Conservation (phyloP, 352 stramenopile species). For the Phytophthora europaea region DNA sequence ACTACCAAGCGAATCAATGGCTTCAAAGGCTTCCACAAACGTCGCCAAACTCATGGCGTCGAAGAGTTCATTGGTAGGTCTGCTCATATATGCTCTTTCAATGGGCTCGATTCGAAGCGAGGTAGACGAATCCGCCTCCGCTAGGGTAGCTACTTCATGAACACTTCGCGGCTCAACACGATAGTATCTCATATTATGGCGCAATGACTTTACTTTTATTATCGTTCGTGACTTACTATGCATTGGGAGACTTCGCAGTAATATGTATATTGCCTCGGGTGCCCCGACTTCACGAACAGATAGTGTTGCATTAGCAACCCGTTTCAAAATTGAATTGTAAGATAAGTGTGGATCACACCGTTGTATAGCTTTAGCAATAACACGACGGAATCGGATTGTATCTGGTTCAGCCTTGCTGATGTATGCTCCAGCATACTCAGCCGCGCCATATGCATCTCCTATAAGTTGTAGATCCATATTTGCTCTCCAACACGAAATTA, state of each 20-base stretch:
- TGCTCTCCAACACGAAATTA: constrained; percentile 11
- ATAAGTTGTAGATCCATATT: constrained; percentile 42
- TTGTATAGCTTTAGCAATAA: constrained; percentile 20
- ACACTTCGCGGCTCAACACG: background rate
- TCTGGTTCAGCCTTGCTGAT: constrained; percentile 33
- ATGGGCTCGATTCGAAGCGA: no score
- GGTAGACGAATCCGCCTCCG: no score
- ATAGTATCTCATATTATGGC: constrained; percentile 4
- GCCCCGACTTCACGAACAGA: background rate
- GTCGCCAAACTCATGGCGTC: background rate
- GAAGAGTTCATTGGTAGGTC: no score
- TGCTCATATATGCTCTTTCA: no score
- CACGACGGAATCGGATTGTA: constrained; percentile 1
- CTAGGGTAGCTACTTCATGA: background rate
- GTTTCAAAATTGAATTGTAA: background rate
- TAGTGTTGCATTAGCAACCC: constrained; percentile 2
- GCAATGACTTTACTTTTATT: background rate
- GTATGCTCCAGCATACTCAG: constrained; percentile 39
- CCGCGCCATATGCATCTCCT: constrained; percentile 32
- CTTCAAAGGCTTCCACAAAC: constrained; percentile 9
- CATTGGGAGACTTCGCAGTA: constrained; percentile 1
- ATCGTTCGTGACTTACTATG: background rate
- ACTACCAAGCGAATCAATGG: background rate
- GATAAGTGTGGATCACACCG: background rate
- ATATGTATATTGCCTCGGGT: constrained; percentile 4